These are phyloP conservation scores for Eucalyptus guilfoylei DNA, from an alignment of 345 rosid genomes.

Conservation along the genomic window DNA sequence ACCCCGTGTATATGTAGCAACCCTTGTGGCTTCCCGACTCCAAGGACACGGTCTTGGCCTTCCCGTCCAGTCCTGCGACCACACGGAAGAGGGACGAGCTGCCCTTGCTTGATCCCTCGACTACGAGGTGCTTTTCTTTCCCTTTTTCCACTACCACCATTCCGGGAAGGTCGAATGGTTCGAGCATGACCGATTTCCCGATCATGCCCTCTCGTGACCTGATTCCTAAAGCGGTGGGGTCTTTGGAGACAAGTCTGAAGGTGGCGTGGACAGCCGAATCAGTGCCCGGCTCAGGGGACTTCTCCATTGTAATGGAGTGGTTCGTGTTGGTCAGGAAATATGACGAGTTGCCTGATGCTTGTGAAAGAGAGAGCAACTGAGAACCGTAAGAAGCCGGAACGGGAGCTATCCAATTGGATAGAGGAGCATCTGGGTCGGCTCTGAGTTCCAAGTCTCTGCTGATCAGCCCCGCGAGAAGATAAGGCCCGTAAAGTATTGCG, in stretches of 20 bases:
- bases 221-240: not conserved
- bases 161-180: constrained; percentile 77
- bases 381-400: constrained; percentile 37
- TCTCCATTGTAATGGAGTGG: constrained; percentile 51
- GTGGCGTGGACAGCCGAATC: constrained; percentile 49
- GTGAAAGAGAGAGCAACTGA: constrained; percentile 54
- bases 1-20: constrained; percentile 54
- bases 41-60: constrained; percentile 37
- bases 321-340: constrained; percentile 51
- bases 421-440: constrained; percentile 19
- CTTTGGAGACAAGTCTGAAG: constrained; percentile 42
- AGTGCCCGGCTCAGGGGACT: constrained; percentile 40
- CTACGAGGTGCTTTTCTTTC: constrained; percentile 11
- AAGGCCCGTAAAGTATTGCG: constrained; percentile 87
- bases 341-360: constrained; percentile 22
- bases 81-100: constrained; percentile 35
- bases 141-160: constrained; percentile 40
- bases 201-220: constrained; percentile 10
- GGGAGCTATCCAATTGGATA: constrained; percentile 50
- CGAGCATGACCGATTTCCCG: constrained; percentile 53
- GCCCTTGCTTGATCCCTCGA: constrained; percentile 12
- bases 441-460: constrained; percentile 60
- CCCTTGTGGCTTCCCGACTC: constrained; percentile 32
- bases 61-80: constrained; percentile 61
- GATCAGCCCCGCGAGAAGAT: constrained; percentile 63